These are phyloP conservation scores for Hymenoscyphus linearis DNA, from an alignment of 2,329 filamentous ascomycete species.

Conservation along the genomic window DNA sequence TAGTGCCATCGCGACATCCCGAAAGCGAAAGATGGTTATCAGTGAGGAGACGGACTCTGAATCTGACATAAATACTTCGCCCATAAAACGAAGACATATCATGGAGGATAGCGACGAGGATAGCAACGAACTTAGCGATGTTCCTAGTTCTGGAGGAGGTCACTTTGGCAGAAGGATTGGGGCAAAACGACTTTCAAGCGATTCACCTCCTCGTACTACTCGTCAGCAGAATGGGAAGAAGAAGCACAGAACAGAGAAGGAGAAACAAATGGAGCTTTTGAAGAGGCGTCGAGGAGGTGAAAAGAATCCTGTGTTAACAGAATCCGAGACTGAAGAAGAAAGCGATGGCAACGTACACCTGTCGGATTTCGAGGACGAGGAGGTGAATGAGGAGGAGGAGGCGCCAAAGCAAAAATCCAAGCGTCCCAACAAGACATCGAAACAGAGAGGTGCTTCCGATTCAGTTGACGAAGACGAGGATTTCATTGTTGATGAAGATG, in stretches of 20 bases:
- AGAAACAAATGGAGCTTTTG: conserved; percentile 38
- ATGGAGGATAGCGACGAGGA: neutral
- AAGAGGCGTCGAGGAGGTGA: conserved; percentile 37
- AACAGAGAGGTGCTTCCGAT: conserved; percentile 9
- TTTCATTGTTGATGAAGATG: conserved; percentile 61
- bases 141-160: neutral
- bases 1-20: neutral
- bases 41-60: conserved; percentile 7
- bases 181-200: neutral
- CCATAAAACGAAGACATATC: conserved; percentile 4
- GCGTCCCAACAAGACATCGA: neutral
- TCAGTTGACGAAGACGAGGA: conserved; percentile 31
- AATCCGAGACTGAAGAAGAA: conserved; percentile 31
- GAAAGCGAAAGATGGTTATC: conserved; percentile 8
- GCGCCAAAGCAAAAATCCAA: conserved; percentile 6
- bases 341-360: conserved; percentile 35
- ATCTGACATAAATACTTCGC: neutral
- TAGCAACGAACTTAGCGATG: neutral
- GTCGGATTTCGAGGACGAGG: conserved; percentile 47
- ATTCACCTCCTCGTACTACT: conserved; percentile 8
- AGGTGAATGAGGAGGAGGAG: conserved; percentile 25
- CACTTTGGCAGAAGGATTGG: neutral
- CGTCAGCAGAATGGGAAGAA: conserved; percentile 18
- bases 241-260: conserved; percentile 34
- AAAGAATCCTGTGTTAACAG: conserved; percentile 34